Evolutionary conservation across 495 filamentous ascomycete genomes (phyloP).

Genomic region (Aspergillus baeticus): DNA sequence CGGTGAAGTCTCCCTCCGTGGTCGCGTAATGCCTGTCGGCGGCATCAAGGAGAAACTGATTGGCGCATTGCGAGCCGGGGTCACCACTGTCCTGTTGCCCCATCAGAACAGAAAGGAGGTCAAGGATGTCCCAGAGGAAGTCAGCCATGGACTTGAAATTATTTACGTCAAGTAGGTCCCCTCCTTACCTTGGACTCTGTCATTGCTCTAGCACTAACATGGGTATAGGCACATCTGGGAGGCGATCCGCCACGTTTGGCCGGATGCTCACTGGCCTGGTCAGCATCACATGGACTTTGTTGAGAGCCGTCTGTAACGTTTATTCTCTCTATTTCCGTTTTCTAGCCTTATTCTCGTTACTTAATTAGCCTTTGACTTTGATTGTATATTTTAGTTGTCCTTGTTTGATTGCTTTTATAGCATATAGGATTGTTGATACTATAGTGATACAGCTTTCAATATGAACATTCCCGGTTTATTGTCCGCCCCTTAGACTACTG

Average conservation of each 20-base stretch:
- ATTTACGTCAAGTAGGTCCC: constrained; percentile 75
- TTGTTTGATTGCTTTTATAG: constrained; percentile 1
- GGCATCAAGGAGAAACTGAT: constrained; percentile 99
- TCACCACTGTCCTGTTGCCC: constrained; percentile 90
- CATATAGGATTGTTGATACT: too few species aligned
- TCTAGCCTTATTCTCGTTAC: constrained; percentile 14
- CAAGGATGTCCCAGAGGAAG: constrained; percentile 88
- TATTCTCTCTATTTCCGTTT: background rate
- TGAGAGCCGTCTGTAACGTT: constrained; percentile 56
- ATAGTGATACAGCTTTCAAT: too few species aligned
- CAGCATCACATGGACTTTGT: constrained; percentile 62
- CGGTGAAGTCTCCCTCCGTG: constrained; percentile 86
- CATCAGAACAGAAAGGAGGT: constrained; percentile 89
- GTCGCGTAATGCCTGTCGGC: constrained; percentile 84
- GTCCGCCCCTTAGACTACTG: too few species aligned
- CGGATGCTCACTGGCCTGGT: constrained; percentile 74
- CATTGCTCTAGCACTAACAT: constrained; percentile 18
- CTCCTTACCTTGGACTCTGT: background rate
- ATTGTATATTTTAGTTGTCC: background rate
- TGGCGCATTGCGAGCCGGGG: constrained; percentile 87
- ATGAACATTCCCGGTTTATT: too few species aligned
- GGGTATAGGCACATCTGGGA: constrained; percentile 78
- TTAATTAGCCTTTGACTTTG: constrained; percentile 22
- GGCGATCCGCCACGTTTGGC: constrained; percentile 80
- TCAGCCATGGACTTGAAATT: constrained; percentile 83